Evolutionary conservation across 805 yeast species (phyloP).

Genomic region (Myxozyma vanderwaltii): DNA sequence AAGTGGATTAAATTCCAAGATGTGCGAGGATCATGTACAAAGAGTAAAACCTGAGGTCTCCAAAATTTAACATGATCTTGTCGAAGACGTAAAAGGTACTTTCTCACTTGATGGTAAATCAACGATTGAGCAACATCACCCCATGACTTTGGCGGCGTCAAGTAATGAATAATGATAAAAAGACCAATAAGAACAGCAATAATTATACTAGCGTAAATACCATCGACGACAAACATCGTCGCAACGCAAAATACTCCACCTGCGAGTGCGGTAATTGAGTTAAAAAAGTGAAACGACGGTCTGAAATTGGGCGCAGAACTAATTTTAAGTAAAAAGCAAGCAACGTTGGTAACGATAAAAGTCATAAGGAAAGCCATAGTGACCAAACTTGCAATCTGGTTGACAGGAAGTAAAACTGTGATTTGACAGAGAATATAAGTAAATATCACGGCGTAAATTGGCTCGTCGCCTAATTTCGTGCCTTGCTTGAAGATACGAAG

Average conservation of each 20-base stretch:
- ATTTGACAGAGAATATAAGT: conserved; percentile 85
- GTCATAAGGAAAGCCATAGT: conserved; percentile 98
- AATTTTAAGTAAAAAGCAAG: conserved; percentile 82
- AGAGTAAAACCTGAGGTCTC: conserved; percentile 90
- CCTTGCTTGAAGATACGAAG: conserved; percentile 60
- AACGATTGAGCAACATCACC: conserved; percentile 97
- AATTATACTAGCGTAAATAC: conserved; percentile 78
- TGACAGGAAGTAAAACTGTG: conserved; percentile 85
- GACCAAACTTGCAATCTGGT: conserved; percentile 90
- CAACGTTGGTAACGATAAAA: conserved; percentile 88
- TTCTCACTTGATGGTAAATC: conserved; percentile 95
- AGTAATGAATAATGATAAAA: conserved; percentile 79
- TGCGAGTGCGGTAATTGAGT: conserved; percentile 72
- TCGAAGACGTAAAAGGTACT: conserved; percentile 76
- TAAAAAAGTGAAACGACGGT: conserved; percentile 90
- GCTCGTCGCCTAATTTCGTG: conserved; percentile 51
- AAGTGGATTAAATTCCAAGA: conserved; percentile 90
- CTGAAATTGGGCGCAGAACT: conserved; percentile 98
- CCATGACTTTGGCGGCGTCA: conserved; percentile 94
- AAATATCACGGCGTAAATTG: conserved; percentile 63
- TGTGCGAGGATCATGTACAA: conserved; percentile 90
- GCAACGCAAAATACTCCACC: conserved; percentile 71
- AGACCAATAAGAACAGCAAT: conserved; percentile 64
- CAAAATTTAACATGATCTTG: conserved; percentile 96
- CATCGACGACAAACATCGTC: conserved; percentile 96